These are phyloP conservation scores for Neophaeococcomyces aloes DNA, from an alignment of 2,329 filamentous ascomycete species.

Conservation along the genomic window DNA sequence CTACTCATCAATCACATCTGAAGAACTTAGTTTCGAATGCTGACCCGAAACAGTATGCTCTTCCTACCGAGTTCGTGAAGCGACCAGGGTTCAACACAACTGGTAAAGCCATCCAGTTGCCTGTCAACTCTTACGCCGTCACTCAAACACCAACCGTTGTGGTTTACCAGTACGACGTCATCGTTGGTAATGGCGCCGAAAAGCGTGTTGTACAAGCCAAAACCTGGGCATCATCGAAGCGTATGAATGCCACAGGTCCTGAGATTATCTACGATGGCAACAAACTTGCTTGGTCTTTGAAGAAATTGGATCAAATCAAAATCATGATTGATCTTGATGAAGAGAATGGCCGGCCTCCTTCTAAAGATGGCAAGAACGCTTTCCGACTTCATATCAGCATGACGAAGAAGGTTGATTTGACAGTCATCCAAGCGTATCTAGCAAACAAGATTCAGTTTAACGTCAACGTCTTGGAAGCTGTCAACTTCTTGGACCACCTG, in stretches of 20 bases:
- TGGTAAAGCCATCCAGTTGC: slow-evolving; percentile 45
- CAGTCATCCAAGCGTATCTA: slow-evolving; percentile 57
- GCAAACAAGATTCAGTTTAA: slow-evolving; percentile 50
- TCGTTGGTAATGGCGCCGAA: slow-evolving; percentile 52
- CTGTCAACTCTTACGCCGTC: slow-evolving; percentile 69
- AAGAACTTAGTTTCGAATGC: slow-evolving; percentile 9
- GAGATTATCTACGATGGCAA: slow-evolving; percentile 72
- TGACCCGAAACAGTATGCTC: slow-evolving; percentile 26
- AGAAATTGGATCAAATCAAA: slow-evolving; percentile 37
- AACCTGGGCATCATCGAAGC: slow-evolving; percentile 56
- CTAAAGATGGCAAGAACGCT: slow-evolving; percentile 35
- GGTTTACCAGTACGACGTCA: slow-evolving; percentile 75
- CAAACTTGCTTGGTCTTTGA: slow-evolving; percentile 65
- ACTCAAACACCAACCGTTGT: slow-evolving; percentile 46
- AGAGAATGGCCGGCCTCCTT: slow-evolving; percentile 41
- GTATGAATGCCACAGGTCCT: slow-evolving; percentile 35
- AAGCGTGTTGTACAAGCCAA: slow-evolving; percentile 61
- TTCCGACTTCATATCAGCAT: slow-evolving; percentile 54
- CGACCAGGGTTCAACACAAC: slow-evolving; percentile 50
- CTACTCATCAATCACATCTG: background rate
- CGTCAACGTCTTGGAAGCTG: slow-evolving; percentile 60
- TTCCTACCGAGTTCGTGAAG: slow-evolving; percentile 27
- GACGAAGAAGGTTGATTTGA: slow-evolving; percentile 59
- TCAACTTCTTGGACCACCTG: slow-evolving; percentile 86
- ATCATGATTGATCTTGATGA: slow-evolving; percentile 62